Conservation (phyloP, 768 basidiomycete genomes). For the Tulasnella sp. region DNA sequence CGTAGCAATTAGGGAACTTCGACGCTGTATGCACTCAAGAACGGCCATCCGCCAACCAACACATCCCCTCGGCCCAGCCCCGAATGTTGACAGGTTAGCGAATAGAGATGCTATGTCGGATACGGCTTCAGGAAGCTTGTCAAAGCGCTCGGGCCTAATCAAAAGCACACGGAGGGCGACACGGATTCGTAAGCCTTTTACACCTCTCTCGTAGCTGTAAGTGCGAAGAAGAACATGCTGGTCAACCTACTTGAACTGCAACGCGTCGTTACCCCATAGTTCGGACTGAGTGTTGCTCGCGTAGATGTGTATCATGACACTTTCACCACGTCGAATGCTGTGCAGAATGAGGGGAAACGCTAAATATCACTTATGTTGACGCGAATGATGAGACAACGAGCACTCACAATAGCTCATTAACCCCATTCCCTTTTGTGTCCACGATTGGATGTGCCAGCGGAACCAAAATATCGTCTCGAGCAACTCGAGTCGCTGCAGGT, state of each 20-base stretch:
- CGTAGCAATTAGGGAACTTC: no score
- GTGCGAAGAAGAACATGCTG: background rate
- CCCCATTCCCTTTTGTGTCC: constrained; percentile 33
- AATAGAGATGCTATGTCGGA: constrained; percentile 7
- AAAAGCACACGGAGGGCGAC: no score
- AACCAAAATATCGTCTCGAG: constrained; percentile 42
- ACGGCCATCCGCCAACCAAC: constrained; percentile 15
- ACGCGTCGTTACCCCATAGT: constrained; percentile 20
- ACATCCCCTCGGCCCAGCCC: constrained; percentile 16
- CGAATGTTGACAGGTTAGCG: constrained; percentile 10
- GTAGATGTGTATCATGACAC: constrained; percentile 1
- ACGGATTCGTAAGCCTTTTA: no score
- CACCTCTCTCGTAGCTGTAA: no score
- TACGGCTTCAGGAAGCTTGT: background rate
- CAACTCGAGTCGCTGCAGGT: constrained; percentile 32
- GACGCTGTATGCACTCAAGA: constrained; percentile 6
- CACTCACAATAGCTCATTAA: constrained; percentile 31
- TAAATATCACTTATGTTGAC: background rate
- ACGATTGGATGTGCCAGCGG: constrained; percentile 40
- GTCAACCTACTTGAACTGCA: constrained; percentile 20
- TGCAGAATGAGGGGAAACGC: background rate
- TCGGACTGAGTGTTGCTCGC: constrained; percentile 11
- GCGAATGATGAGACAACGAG: background rate
- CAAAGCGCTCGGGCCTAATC: constrained; percentile 17
- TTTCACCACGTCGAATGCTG: constrained; percentile 13